A percentile compares a stretch with the other conserved stretches of the same genome.
Conservation (phyloP, 805 yeast genomes). For the Myxozyma lipomycoides region DNA sequence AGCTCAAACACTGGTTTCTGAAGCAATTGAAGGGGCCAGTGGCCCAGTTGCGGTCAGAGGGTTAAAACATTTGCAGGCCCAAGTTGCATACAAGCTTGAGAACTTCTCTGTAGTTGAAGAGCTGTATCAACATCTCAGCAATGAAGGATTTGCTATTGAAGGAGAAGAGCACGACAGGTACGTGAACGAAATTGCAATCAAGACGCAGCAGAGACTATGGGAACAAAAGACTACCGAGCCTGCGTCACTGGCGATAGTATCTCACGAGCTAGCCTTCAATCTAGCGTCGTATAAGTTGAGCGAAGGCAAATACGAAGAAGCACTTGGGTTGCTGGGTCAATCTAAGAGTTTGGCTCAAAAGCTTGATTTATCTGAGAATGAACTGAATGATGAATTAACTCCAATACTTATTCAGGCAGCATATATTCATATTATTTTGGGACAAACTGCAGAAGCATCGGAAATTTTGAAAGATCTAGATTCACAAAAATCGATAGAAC, state of each 20-base stretch:
- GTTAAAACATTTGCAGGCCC: slow-evolving; percentile 51
- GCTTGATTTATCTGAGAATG: slow-evolving; percentile 42
- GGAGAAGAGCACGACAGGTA: slow-evolving; percentile 51
- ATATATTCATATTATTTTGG: slow-evolving; percentile 45
- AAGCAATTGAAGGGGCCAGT: slow-evolving; percentile 1
- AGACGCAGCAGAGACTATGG: slow-evolving; percentile 44
- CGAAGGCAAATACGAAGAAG: slow-evolving; percentile 39
- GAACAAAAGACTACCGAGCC: neutral
- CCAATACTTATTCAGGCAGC: slow-evolving; percentile 62
- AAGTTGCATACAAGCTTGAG: slow-evolving; percentile 50
- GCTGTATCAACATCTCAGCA: slow-evolving; percentile 44
- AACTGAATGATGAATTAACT: slow-evolving; percentile 47
- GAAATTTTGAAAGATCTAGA: slow-evolving; percentile 41
- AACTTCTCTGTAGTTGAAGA: slow-evolving; percentile 42
- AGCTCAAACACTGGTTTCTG: slow-evolving; percentile 31
- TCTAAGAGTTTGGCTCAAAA: slow-evolving; percentile 46
- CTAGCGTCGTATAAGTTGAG: slow-evolving; percentile 50
- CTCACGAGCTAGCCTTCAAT: slow-evolving; percentile 62
- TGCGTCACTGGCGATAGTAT: slow-evolving; percentile 16
- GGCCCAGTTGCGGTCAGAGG: slow-evolving; percentile 34
- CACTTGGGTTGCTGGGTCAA: slow-evolving; percentile 45
- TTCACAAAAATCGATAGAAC: slow-evolving; percentile 7
- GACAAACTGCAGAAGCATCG: slow-evolving; percentile 40
- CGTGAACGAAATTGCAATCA: slow-evolving; percentile 61
- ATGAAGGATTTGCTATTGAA: slow-evolving; percentile 25